Evolutionary conservation across 2,329 filamentous ascomycete genomes (phyloP).

Genomic region (Penicillium hesseltinei): DNA sequence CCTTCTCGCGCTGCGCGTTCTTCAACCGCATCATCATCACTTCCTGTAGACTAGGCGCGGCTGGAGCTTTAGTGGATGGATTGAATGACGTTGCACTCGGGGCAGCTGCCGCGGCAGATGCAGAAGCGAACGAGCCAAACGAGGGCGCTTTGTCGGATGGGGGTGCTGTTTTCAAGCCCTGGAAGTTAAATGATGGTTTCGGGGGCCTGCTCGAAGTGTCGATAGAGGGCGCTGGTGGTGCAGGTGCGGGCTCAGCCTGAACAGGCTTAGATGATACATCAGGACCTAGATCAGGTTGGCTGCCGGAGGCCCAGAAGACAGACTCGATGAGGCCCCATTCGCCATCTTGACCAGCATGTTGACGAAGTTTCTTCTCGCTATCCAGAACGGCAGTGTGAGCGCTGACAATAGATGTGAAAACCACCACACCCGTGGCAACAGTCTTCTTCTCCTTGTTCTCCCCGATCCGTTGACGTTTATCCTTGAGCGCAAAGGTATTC

Average conservation of each 20-base stretch:
- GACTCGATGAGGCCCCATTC: conserved; percentile 53
- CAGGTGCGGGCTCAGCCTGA: conserved; percentile 20
- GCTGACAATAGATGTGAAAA: conserved; percentile 58
- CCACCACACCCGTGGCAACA: conserved; percentile 54
- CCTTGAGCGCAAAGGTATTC: conserved; percentile 54
- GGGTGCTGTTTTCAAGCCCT: conserved; percentile 30
- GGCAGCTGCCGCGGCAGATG: conserved; percentile 29
- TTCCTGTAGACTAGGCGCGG: conserved; percentile 45
- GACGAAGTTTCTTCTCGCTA: conserved; percentile 38
- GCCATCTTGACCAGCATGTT: conserved; percentile 26
- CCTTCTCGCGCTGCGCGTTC: conserved; percentile 55
- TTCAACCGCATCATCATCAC: conserved; percentile 57
- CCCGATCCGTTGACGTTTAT: conserved; percentile 53
- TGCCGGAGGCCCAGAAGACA: conserved; percentile 55
- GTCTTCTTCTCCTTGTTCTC: conserved; percentile 53
- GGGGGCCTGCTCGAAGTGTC: conserved; percentile 13
- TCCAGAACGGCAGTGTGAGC: conserved; percentile 58
- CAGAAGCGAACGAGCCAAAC: conserved; percentile 43
- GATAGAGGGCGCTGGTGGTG: neutral
- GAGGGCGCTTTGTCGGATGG: conserved; percentile 39
- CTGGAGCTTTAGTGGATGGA: conserved; percentile 26
- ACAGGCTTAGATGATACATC: conserved; percentile 15
- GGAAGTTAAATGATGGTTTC: conserved; percentile 37
- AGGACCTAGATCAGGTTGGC: conserved; percentile 49
- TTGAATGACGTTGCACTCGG: conserved; percentile 29